Evolutionary conservation across 2,329 filamentous ascomycete genomes (phyloP), one percentile per base, ranked within the genome.

Genomic region (Septoria linicola): DNA sequence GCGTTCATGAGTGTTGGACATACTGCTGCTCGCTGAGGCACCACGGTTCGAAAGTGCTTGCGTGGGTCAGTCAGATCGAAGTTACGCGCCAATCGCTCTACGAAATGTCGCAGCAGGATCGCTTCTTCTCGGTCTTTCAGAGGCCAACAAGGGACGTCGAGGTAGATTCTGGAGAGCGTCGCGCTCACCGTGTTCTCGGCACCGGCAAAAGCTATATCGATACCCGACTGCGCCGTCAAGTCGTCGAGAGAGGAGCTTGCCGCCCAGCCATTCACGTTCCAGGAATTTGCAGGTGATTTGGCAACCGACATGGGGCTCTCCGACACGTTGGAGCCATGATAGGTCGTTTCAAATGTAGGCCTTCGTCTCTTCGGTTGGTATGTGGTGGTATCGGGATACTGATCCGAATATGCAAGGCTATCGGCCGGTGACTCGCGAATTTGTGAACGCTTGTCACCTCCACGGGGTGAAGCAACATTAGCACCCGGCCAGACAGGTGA

Each of bases 1-100:
- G 80, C 79, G 48, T 81, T 80, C 10, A 81, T 68, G 3, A 83
- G 69, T 2, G 77, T 75, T 0, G 75, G 75, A 45, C 74, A 80
- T 1, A 67, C 72, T 10, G 72, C 72, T 3, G 80, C 78, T 16
- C 76, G 70, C 47, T 76, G 72, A 0, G 80, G 80, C 0, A 83
- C 79, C 4, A 78, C 68, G 0, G 73, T 70, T 48, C 77, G 75
- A 57, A 84, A 83, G 52, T 80, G 78, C 14, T 64, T 56, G n/a
- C 61, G 50, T 8, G 63, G 58, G 54, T 70, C 67, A 31, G 62
- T 66, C 1, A 69, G 56, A 42, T 69, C 66, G 34, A 69, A 65
- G 16, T 58, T 64, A 2, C 59, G 46, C 2, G 65, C 58, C 14
- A 69, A 47, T 11, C 60, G 54, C 19, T 69, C 64, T 11, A 68